Evolutionary conservation across 2,329 filamentous ascomycete species (phyloP), one percentile per base, ranked within the genome.

Genomic region (Trematosphaeria pertusa): DNA sequence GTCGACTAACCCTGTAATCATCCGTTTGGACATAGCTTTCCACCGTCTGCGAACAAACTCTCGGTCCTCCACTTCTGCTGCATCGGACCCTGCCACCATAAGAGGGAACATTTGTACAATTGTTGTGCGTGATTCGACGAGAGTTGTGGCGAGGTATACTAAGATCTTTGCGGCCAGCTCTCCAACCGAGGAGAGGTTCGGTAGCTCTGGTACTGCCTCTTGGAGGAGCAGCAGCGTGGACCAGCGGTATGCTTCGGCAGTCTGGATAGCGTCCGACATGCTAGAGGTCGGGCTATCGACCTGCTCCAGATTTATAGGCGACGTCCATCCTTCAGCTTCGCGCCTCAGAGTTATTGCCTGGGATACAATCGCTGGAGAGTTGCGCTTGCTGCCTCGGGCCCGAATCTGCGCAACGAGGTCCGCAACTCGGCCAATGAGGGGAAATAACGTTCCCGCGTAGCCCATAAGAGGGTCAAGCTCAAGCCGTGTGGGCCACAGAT

Each of bases 31-130:
- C 77, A 89, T 86, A 3, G 77, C 75, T 7, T 69, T 69, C 86
- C 85, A 88, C 20, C 86, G 75, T 20, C 82, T 77, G 24, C 80
- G 72, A 2, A 88, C 82, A 81, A 85, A 88, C 15, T 80, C 73
- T 12, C 85, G 73, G 59, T 87, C 83, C 57, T 87, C 84, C 18
- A 75, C 73, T 10, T 77, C 77, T 15, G 78, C 73, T 2, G 83
- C 81, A 64, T 88, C 85, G 56, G 83, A 85, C 2, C 85, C 84
- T 0, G 85, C 86, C 0, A 81, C 82, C 44, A 87, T 75, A 1
- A 89, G 76, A 0, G 86, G 86, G 54, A 85, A 87, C 49, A 87
- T 86, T 34, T 88, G 86, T 2, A 87, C 79, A 34, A 87, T 85
- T n/a, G 83, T 80, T 1, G 84, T 80, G 5, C 84, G 77, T 20